phyloP scores from a whole-genome alignment of 306 rosid species.

The Pyrus bretschneideri region DNA sequence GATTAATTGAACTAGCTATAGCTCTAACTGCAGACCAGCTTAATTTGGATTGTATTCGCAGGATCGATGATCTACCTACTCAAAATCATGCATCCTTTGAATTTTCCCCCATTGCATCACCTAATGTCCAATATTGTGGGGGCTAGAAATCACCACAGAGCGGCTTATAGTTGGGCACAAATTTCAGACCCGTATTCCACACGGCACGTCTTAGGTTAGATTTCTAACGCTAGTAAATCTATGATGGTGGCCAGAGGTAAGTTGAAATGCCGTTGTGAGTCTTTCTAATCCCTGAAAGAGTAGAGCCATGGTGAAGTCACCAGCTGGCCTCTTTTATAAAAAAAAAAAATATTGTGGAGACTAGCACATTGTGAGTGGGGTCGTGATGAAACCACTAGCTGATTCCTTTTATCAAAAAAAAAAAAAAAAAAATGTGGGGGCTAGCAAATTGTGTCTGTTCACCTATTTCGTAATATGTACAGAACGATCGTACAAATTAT shows the following conservation, averaged over 20 bases:
- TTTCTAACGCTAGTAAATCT: too few species aligned
- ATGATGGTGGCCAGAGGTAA: too few species aligned
- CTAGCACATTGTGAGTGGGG: neutral
- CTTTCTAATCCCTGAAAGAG: too few species aligned
- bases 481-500: neutral
- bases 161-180: too few species aligned
- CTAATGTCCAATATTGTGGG: neutral
- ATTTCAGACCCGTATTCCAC: too few species aligned
- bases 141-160: neutral
- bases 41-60: conserved; percentile 12
- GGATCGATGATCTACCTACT: conserved; percentile 35
- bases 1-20: conserved; percentile 20
- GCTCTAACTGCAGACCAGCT: conserved; percentile 36
- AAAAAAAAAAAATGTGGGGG: neutral
- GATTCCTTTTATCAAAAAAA: too few species aligned
- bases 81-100: conserved; percentile 4
- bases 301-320: too few species aligned
- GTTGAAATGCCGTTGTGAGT: too few species aligned
- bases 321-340: too few species aligned
- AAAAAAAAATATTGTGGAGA: neutral
- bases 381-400: too few species aligned
- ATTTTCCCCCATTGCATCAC: neutral
- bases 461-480: too few species aligned
- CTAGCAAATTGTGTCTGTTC: neutral
- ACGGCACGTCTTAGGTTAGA: rapidly evolving